Evolutionary conservation across 1,139 yeast genomes (phyloP), one percentile per base, ranked within the genome.

Genomic region (Pichia sp.): DNA sequence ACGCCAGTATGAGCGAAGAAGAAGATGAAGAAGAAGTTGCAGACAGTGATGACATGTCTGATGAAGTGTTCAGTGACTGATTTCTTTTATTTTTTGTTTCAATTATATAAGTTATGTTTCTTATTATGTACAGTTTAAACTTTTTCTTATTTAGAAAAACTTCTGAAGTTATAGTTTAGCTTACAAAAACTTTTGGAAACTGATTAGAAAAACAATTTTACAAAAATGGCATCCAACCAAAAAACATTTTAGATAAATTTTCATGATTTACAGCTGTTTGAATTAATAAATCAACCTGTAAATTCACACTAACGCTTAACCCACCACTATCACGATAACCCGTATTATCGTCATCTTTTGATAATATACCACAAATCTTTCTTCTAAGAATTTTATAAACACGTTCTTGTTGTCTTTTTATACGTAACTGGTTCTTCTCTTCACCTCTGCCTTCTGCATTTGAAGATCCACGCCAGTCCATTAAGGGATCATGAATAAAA

Each of bases 281-380:
- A 40, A 92, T 85, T 48, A 92, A 73, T 30, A 85, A 81, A 58
- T 92, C 97, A 2, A 89, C 96, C 58, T 92, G 97, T 0, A 97
- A 97, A 46, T 85, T 82, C 3, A 90, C 86, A 65, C 95, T 87
- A 69, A 92, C 77, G 0, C 96, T 87, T 39, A 89, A 69, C 0
- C 94, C 90, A 16, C 63, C 61, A 45, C 62, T 59, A 43, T 61
- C 63, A 47, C 58, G 58, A 36, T 57, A 56, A 33, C 62, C 62
- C 3, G 64, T 61, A 48, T 60, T 62, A 39, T 58, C 45, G 45
- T 61, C 64, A 55, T 87, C 95, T 25, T 82, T 80, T 37, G 84
- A 87, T 51, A 85, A 77, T 31, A 89, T 74, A 4, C 98, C 98
- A 56, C 95, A 72, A 40, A 94, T 77, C 59, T 92, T 90, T 54